Conservation (phyloP, 2,329 filamentous ascomycete genomes). For the Delphinella strobiligena region DNA sequence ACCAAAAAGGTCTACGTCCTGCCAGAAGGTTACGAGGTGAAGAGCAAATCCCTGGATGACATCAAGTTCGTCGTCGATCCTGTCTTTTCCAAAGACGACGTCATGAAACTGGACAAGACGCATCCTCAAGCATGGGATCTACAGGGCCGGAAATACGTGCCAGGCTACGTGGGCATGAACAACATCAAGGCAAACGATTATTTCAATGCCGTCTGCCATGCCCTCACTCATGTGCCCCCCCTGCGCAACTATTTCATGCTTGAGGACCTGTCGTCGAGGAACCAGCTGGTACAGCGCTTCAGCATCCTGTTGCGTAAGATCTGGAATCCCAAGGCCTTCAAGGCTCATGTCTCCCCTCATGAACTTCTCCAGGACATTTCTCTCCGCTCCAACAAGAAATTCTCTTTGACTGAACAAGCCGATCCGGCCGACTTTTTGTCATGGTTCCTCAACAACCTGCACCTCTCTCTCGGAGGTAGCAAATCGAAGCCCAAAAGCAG, state of each 20-base stretch:
- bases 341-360: constrained; percentile 91
- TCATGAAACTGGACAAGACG: constrained; percentile 62
- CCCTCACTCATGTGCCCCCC: constrained; percentile 77
- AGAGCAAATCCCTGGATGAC: constrained; percentile 86
- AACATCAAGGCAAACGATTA: constrained; percentile 99
- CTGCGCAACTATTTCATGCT: constrained; percentile 87
- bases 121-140: constrained; percentile 61
- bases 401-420: constrained; percentile 79
- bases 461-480: constrained; percentile 80
- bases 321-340: constrained; percentile 95
- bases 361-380: constrained; percentile 93
- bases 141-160: constrained; percentile 71
- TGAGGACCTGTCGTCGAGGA: constrained; percentile 60
- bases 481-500: constrained; percentile 74
- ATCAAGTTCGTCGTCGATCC: constrained; percentile 98
- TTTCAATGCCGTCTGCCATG: constrained; percentile 87
- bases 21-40: constrained; percentile 93
- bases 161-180: constrained; percentile 97
- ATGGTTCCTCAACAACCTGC: constrained; percentile 95
- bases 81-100: constrained; percentile 67
- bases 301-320: constrained; percentile 89
- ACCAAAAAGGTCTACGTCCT: constrained; percentile 84
- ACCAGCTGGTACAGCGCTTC: constrained; percentile 79
- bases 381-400: constrained; percentile 79
- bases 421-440: constrained; percentile 94